Evolutionary conservation across 2,329 filamentous ascomycete genomes (phyloP).

Genomic region (Cladophialophora psammophila): DNA sequence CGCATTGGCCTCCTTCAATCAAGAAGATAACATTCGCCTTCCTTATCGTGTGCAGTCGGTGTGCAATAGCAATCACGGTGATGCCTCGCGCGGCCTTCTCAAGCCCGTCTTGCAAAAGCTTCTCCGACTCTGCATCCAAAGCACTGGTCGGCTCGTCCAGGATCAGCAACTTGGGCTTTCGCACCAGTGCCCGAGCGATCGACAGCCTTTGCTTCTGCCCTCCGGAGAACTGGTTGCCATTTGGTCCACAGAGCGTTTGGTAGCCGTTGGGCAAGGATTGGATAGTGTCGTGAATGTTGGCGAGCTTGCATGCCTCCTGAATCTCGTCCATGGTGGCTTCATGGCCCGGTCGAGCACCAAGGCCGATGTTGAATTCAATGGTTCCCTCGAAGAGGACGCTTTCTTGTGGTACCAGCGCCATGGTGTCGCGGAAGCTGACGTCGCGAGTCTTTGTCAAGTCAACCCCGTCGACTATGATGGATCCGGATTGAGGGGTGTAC

Average conservation of each 20-base stretch:
- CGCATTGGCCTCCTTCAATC: constrained; percentile 71
- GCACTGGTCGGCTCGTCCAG: constrained; percentile 69
- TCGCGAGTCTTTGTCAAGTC: constrained; percentile 80
- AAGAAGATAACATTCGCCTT: constrained; percentile 82
- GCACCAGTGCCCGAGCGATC: constrained; percentile 65
- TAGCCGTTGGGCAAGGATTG: constrained; percentile 58
- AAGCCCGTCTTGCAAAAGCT: constrained; percentile 54
- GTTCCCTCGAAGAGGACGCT: constrained; percentile 92
- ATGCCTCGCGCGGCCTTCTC: constrained; percentile 61
- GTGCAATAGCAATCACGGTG: constrained; percentile 53
- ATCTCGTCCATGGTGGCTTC: constrained; percentile 73
- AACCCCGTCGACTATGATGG: constrained; percentile 79
- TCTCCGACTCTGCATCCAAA: constrained; percentile 62
- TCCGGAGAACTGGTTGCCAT: constrained; percentile 63
- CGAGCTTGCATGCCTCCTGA: constrained; percentile 74
- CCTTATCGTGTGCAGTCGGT: constrained; percentile 52
- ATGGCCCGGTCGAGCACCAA: constrained; percentile 67
- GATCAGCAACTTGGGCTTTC: constrained; percentile 63
- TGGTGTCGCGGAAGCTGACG: constrained; percentile 80
- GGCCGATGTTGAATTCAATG: constrained; percentile 85
- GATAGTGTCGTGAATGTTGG: constrained; percentile 61
- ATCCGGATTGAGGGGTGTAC: constrained; percentile 83
- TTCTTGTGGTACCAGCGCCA: constrained; percentile 91
- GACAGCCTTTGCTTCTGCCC: constrained; percentile 66
- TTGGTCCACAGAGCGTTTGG: constrained; percentile 61